These are phyloP conservation scores for Aspergillus aculeatinus DNA, from an alignment of 2,329 filamentous ascomycete genomes.

Conservation along the genomic window DNA sequence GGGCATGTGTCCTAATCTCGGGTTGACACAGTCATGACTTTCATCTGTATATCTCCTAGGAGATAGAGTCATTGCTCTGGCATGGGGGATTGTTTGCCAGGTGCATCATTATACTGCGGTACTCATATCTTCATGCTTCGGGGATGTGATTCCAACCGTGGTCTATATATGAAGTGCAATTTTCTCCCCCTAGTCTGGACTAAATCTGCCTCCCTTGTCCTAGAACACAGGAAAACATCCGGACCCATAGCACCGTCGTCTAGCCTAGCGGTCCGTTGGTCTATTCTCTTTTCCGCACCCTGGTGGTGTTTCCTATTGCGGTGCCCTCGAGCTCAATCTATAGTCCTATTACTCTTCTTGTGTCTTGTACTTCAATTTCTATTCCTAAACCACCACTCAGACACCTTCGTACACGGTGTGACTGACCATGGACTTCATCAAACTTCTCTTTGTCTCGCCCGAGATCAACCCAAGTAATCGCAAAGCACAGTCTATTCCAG, in stretches of 20 bases:
- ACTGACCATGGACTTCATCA: conserved; percentile 26
- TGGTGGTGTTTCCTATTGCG: conserved; percentile 1
- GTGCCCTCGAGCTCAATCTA: not conserved
- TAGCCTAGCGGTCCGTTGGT: conserved; percentile 1
- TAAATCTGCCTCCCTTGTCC: not conserved
- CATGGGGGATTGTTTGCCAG: not conserved
- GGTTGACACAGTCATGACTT: not conserved
- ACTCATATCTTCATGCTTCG: not conserved
- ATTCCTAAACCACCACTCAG: not conserved
- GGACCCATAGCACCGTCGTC: not conserved
- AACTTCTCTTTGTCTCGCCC: conserved; percentile 51
- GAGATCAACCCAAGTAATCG: conserved; percentile 79
- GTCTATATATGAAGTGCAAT: conserved; percentile 3
- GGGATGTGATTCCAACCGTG: not conserved
- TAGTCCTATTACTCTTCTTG: not conserved
- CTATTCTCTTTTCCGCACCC: conserved; percentile 1
- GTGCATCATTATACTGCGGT: not conserved
- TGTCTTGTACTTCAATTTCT: not conserved
- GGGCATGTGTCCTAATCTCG: not conserved
- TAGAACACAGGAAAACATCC: not conserved
- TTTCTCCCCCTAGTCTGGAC: conserved; percentile 1
- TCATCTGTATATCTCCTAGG: not conserved
- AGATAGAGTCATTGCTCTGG: conserved; percentile 1
- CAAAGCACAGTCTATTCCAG: conserved; percentile 77
- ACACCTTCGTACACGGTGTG: not conserved